phyloP scores from a whole-genome alignment of 805 yeast species.

The Candida corydali region DNA sequence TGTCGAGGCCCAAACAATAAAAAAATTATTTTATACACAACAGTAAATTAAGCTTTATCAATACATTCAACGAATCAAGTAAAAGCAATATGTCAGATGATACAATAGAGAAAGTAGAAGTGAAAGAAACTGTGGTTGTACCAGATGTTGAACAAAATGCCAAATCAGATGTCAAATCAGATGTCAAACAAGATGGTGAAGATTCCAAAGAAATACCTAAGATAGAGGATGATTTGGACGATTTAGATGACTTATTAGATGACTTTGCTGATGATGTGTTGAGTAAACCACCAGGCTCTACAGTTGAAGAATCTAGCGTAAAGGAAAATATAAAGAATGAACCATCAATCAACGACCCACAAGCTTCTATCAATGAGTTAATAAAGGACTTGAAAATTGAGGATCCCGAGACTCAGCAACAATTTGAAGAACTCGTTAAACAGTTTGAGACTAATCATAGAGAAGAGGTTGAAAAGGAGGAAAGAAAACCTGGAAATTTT shows the following conservation, averaged over 20 bases:
- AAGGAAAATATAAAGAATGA: slow-evolving; percentile 8
- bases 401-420: slow-evolving; percentile 49
- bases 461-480: slow-evolving; percentile 23
- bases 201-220: slow-evolving; percentile 7
- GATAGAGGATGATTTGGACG: slow-evolving; percentile 55
- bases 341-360: slow-evolving; percentile 30
- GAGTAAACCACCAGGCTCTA: slow-evolving; percentile 56
- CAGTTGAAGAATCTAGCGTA: slow-evolving; percentile 16
- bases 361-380: slow-evolving; percentile 36
- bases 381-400: slow-evolving; percentile 45
- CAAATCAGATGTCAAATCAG: too few relatives aligned
- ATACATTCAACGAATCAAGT: too few relatives aligned
- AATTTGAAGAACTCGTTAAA: slow-evolving; percentile 46
- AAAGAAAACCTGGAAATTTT: slow-evolving; percentile 42
- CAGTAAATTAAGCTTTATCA: too few relatives aligned
- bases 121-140: not conserved
- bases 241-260: slow-evolving; percentile 79
- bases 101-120: slow-evolving; percentile 1
- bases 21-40: too few relatives aligned
- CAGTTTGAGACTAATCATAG: slow-evolving; percentile 35
- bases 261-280: slow-evolving; percentile 75
- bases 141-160: too few relatives aligned
- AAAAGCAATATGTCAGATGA: not conserved
- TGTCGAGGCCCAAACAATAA: too few relatives aligned
- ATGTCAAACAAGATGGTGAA: slow-evolving; percentile 1